phyloP scores from a whole-genome alignment of 2,329 filamentous ascomycete species.

The Hymenoscyphus repandus region DNA sequence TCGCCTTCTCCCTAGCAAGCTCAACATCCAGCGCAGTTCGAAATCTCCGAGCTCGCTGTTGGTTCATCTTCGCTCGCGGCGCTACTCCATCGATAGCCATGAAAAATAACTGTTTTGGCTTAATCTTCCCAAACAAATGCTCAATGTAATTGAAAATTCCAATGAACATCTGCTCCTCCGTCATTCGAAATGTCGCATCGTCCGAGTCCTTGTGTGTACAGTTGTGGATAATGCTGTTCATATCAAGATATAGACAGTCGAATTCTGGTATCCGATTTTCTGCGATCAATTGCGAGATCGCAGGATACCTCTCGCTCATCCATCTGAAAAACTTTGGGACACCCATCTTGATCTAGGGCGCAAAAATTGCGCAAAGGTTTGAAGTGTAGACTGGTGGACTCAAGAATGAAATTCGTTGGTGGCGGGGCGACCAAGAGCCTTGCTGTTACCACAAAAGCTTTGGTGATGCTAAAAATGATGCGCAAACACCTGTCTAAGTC shows the following conservation, averaged over 20 bases:
- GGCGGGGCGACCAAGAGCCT: constrained; percentile 11
- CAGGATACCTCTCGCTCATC: constrained; percentile 98
- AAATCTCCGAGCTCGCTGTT: constrained; percentile 92
- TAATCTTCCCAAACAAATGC: constrained; percentile 97
- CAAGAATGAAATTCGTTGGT: constrained; percentile 6
- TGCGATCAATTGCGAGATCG: constrained; percentile 96
- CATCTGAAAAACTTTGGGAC: constrained; percentile 62
- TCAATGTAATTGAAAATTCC: constrained; percentile 99
- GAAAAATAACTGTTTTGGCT: constrained; percentile 97
- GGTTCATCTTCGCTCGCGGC: constrained; percentile 98
- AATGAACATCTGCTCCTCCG: constrained; percentile 99
- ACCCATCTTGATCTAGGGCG: constrained; percentile 35
- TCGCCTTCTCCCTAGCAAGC: constrained; percentile 84
- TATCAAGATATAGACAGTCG: constrained; percentile 93
- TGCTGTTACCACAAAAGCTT: constrained; percentile 27
- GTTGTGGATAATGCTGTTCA: constrained; percentile 99
- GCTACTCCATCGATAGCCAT: constrained; percentile 99
- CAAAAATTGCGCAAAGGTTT: constrained; percentile 8
- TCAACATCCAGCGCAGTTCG: constrained; percentile 90
- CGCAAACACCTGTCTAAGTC: neutral
- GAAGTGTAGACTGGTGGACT: constrained; percentile 9
- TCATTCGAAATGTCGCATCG: constrained; percentile 85
- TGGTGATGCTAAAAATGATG: constrained; percentile 4
- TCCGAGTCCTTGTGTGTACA: constrained; percentile 97
- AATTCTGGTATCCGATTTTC: constrained; percentile 99